Conservation (phyloP, 2,329 filamentous ascomycete species). For the Penicillium janthinellum region DNA sequence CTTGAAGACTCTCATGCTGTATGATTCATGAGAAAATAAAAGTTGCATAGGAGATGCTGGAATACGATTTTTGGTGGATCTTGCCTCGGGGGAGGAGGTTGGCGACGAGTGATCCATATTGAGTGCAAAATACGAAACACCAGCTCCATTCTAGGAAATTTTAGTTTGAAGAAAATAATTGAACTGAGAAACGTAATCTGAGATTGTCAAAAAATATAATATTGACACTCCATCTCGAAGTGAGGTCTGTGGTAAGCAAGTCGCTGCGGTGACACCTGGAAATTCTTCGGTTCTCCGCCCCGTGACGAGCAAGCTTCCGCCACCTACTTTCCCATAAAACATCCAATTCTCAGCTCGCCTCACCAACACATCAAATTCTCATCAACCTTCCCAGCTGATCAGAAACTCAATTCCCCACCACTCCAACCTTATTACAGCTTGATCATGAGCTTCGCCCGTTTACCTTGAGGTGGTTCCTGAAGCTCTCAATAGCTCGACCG, state of each 20-base stretch:
- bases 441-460: slow-evolving; percentile 23
- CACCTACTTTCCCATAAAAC: slow-evolving; percentile 1
- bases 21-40: neutral
- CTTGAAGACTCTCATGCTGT: neutral
- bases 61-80: neutral
- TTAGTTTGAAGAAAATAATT: neutral
- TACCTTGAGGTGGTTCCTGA: slow-evolving; percentile 10
- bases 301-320: slow-evolving; percentile 5
- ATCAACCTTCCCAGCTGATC: neutral
- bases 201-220: neutral
- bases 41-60: neutral
- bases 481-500: slow-evolving; percentile 23
- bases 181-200: neutral
- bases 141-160: neutral
- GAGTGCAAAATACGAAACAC: neutral
- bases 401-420: neutral
- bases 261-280: neutral
- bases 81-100: neutral
- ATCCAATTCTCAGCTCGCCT: neutral
- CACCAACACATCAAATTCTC: neutral
- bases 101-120: neutral
- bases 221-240: too few relatives aligned
- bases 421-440: too few relatives aligned
- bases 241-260: neutral
- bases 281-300: neutral